Percentiles rank a stretch among this genome's conserved stretches.
phyloP scores from a whole-genome alignment of 2,329 filamentous ascomycete genomes.

The Verticillium nubilum region DNA sequence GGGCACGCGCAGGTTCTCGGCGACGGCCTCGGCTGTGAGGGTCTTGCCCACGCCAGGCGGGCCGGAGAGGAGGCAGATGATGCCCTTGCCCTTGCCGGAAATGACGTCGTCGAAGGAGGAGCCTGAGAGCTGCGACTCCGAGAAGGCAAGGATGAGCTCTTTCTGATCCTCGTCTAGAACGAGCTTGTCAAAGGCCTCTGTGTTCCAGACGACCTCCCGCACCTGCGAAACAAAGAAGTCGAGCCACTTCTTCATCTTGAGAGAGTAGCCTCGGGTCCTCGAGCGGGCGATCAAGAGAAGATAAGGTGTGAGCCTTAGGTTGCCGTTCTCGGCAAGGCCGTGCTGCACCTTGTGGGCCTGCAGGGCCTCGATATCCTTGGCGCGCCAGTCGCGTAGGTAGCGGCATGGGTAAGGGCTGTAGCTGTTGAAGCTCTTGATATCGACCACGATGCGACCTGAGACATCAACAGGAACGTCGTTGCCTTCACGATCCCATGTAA shows the following conservation, averaged over 20 bases:
- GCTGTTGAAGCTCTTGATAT: slow-evolving; percentile 30
- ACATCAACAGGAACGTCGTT: slow-evolving; percentile 17
- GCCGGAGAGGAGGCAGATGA: slow-evolving; percentile 50
- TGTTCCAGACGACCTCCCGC: slow-evolving; percentile 40
- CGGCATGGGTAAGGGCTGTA: slow-evolving; percentile 24
- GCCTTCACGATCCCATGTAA: slow-evolving; percentile 26
- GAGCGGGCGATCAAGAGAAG: slow-evolving; percentile 25
- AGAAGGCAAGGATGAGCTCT: slow-evolving; percentile 45
- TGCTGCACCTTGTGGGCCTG: slow-evolving; percentile 15
- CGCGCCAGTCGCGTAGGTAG: slow-evolving; percentile 24
- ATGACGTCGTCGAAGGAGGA: slow-evolving; percentile 47
- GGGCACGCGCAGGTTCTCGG: slow-evolving; percentile 42
- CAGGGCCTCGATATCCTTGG: slow-evolving; percentile 23
- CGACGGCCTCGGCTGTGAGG: slow-evolving; percentile 42
- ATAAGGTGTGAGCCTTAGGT: slow-evolving; percentile 22
- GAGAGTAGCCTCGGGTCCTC: slow-evolving; percentile 38
- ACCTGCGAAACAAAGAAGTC: slow-evolving; percentile 43
- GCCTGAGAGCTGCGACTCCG: slow-evolving; percentile 38
- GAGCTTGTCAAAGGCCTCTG: slow-evolving; percentile 40
- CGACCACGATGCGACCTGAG: slow-evolving; percentile 30
- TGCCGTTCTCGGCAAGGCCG: slow-evolving; percentile 19
- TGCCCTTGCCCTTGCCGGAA: slow-evolving; percentile 52
- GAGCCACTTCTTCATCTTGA: slow-evolving; percentile 42
- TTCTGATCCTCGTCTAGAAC: slow-evolving; percentile 45
- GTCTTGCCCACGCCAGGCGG: slow-evolving; percentile 46